Evolutionary conservation across 2,329 filamentous ascomycete species (phyloP).

Genomic region (Cordyceps fumosorosea): DNA sequence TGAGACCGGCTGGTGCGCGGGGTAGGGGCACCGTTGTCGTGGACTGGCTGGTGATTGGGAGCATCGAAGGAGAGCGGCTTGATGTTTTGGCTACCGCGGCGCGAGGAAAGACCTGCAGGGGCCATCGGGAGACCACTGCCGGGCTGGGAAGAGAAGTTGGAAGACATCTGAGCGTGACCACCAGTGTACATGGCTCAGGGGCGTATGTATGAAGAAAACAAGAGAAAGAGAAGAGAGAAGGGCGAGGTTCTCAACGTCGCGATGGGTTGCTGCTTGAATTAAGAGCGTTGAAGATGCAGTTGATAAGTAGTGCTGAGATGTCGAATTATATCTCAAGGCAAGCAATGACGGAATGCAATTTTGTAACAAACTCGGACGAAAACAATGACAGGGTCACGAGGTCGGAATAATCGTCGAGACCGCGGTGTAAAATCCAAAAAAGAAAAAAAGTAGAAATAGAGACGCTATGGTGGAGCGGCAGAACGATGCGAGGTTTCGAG

Average conservation of each 20-base stretch:
- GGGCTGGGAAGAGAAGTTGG: slow-evolving; percentile 56
- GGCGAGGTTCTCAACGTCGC: not conserved
- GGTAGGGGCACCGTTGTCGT: slow-evolving; percentile 65
- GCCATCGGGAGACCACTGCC: slow-evolving; percentile 65
- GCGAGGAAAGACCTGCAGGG: slow-evolving; percentile 72
- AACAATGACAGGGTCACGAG: not conserved
- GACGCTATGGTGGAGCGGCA: slow-evolving; percentile 1
- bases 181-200: slow-evolving; percentile 76
- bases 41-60: slow-evolving; percentile 60
- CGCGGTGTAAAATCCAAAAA: slow-evolving; percentile 9
- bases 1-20: slow-evolving; percentile 93
- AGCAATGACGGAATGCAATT: not conserved
- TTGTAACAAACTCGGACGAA: not conserved
- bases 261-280: not conserved
- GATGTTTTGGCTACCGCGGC: slow-evolving; percentile 77
- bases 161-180: slow-evolving; percentile 99
- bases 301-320: not conserved
- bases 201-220: not conserved
- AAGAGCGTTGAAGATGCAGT: not conserved
- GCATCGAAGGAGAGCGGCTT: slow-evolving; percentile 80
- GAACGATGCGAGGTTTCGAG: not conserved
- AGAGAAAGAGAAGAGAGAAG: not conserved
- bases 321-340: slow-evolving; percentile 7
- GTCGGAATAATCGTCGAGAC: not conserved
- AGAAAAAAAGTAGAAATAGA: slow-evolving; percentile 9